phyloP scores from a whole-genome alignment of 2,329 filamentous ascomycete genomes.

The Scopulariopsis brevicaulis region DNA sequence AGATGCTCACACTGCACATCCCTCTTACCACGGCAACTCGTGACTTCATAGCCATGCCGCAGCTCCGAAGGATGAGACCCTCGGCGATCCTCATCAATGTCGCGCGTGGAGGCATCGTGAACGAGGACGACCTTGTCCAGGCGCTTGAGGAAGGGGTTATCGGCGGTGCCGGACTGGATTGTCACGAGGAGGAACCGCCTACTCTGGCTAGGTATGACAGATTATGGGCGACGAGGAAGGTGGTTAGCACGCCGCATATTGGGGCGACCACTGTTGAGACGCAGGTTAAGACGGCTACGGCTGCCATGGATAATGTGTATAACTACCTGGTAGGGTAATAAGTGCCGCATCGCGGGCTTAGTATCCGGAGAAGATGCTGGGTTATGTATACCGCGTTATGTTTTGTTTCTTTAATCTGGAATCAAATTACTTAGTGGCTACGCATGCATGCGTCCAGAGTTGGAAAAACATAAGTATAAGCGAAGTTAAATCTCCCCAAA shows the following conservation, averaged over 20 bases:
- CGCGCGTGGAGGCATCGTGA: constrained; percentile 68
- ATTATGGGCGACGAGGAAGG: not conserved
- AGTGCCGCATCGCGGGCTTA: too few species aligned
- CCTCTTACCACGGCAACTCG: not conserved
- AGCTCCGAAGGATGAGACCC: constrained; percentile 50
- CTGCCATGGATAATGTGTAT: too few species aligned
- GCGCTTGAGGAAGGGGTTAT: constrained; percentile 61
- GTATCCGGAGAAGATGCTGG: too few species aligned
- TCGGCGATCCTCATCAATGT: constrained; percentile 69
- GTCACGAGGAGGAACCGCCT: constrained; percentile 67
- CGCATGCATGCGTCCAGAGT: too few species aligned
- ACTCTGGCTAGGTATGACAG: constrained; percentile 11
- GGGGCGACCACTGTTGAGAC: constrained; percentile 2
- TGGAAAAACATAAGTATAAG: too few species aligned
- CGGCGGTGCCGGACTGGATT: constrained; percentile 67
- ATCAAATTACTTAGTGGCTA: too few species aligned
- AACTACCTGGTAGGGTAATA: too few species aligned
- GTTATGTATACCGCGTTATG: too few species aligned
- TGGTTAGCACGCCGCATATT: constrained; percentile 4
- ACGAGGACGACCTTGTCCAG: constrained; percentile 59
- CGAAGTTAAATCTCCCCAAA: too few species aligned
- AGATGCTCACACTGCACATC: not conserved
- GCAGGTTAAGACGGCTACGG: too few species aligned
- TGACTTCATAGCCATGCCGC: not conserved
- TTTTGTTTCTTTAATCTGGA: too few species aligned